Evolutionary conservation across 208 protist species (phyloP), one percentile per base, ranked within the genome.

Genomic region (Tritrichomonas foetus): DNA sequence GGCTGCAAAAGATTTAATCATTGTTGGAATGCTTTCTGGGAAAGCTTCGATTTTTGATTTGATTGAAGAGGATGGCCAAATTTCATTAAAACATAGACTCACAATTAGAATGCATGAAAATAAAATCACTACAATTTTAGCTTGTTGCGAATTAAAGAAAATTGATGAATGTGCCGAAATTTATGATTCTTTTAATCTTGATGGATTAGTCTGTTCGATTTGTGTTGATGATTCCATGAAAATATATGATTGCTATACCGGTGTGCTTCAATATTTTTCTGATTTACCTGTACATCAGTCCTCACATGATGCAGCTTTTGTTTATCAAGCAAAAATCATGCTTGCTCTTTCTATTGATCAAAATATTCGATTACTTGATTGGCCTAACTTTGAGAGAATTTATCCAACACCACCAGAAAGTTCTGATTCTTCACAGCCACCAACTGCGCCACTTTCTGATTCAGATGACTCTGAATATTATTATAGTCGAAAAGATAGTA

Each of bases 351-450:
- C 78, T 2, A 89, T 89, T 57, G 78, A 89, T 57, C 41, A 89
- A 61, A 89, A 89, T 33, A 53, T 89, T 47, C 44, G 78, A 57
- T 57, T 89, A 39, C 16, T 89, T 16, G 78, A 89, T n/a, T 89
- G 47, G 44, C 78, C 78, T 1, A 30, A 33, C 13, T 36, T 57
- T 20, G 8, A 82, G 9, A 44, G 74, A 82, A 3, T 41, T 13
- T 47, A 30, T 33, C 74, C 74, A 50, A 50, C 33, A 82, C 20
- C 16, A 16, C 30, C 47, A 44, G 41, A 82, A 82, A n/a, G n/a
- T n/a, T n/a, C n/a, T n/a, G n/a, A n/a, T n/a, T n/a, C n/a, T n/a
- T n/a, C n/a, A n/a, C n/a, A n/a, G n/a, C n/a, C n/a, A n/a, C n/a
- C n/a, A n/a, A n/a, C n/a, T n/a, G n/a, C n/a, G n/a, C n/a, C n/a